Percentiles rank a stretch among this genome's conserved stretches.
These are phyloP conservation scores for Canariomyces notabilis DNA, from an alignment of 2,329 filamentous ascomycete species.

Conservation along the genomic window DNA sequence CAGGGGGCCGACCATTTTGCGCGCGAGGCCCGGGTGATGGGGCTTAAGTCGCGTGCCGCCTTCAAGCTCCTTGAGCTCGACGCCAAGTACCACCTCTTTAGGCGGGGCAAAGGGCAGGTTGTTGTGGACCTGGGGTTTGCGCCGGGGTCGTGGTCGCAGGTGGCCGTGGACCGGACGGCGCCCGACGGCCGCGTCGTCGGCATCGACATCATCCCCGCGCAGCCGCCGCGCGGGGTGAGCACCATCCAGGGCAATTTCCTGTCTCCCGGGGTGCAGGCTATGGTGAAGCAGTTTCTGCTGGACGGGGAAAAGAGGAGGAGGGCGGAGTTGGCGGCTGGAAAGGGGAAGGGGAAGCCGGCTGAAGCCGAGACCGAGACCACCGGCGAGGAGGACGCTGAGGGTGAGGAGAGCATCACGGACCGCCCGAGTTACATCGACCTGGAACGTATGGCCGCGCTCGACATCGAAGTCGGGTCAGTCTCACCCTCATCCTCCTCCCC, in stretches of 20 bases:
- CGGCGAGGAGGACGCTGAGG: constrained; percentile 21
- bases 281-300: constrained; percentile 71
- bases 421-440: constrained; percentile 61
- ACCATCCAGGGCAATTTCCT: constrained; percentile 95
- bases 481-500: background rate
- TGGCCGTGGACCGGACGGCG: constrained; percentile 72
- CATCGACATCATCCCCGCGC: constrained; percentile 88
- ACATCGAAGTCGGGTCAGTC: constrained; percentile 16
- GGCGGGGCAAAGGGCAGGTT: constrained; percentile 59
- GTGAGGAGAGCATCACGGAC: constrained; percentile 33
- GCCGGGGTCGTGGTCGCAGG: constrained; percentile 69
- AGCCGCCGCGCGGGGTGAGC: constrained; percentile 86
- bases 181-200: constrained; percentile 78
- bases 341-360: constrained; percentile 21
- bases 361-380: constrained; percentile 13
- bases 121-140: constrained; percentile 90
- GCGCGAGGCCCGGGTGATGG: constrained; percentile 69
- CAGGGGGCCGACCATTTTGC: constrained; percentile 70
- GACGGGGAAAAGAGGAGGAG: constrained; percentile 26
- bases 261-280: constrained; percentile 63
- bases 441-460: constrained; percentile 41
- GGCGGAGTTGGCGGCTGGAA: constrained; percentile 21
- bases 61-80: constrained; percentile 95
- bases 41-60: constrained; percentile 83
- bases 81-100: constrained; percentile 73